Percentiles rank a stretch among this genome's conserved stretches.
phyloP scores from a whole-genome alignment of 306 rosid species.

The Cicer judaicum region DNA sequence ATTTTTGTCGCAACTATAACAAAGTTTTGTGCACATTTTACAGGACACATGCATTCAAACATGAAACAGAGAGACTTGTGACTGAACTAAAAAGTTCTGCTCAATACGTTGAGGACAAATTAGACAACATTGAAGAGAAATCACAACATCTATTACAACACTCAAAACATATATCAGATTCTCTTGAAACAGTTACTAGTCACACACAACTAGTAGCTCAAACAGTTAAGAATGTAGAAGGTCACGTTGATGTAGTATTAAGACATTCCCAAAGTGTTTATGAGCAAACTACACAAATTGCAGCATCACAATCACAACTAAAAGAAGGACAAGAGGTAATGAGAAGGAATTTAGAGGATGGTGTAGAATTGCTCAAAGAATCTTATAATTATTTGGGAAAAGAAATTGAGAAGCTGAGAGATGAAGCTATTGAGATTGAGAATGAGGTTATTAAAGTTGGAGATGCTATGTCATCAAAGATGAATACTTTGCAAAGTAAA shows the following conservation, averaged over 20 bases:
- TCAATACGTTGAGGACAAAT: slow-evolving; percentile 66
- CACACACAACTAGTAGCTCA: slow-evolving; percentile 58
- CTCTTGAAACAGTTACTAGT: slow-evolving; percentile 57
- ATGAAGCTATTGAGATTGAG: slow-evolving; percentile 65
- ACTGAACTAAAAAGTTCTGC: slow-evolving; percentile 75
- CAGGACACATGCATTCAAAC: slow-evolving; percentile 72
- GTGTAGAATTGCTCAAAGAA: slow-evolving; percentile 63
- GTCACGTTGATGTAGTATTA: slow-evolving; percentile 56
- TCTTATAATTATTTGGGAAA: slow-evolving; percentile 61
- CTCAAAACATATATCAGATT: slow-evolving; percentile 54
- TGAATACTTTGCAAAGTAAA: slow-evolving; percentile 65
- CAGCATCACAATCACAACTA: slow-evolving; percentile 61
- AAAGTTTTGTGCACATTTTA: slow-evolving; percentile 3
- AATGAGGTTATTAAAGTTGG: slow-evolving; percentile 69
- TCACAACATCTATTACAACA: slow-evolving; percentile 57
- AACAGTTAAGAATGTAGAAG: slow-evolving; percentile 57
- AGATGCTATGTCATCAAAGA: slow-evolving; percentile 60
- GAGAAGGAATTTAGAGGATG: slow-evolving; percentile 62
- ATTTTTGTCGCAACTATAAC: slow-evolving; percentile 7
- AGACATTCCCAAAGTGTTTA: slow-evolving; percentile 62
- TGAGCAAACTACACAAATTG: slow-evolving; percentile 68
- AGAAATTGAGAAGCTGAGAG: slow-evolving; percentile 64
- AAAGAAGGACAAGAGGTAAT: slow-evolving; percentile 69
- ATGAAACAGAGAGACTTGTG: slow-evolving; percentile 80
- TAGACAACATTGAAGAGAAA: slow-evolving; percentile 64